Evolutionary conservation across 106 monocot species (phyloP), one percentile per base, ranked within the genome.

Genomic region (Amphibolis antarctica): DNA sequence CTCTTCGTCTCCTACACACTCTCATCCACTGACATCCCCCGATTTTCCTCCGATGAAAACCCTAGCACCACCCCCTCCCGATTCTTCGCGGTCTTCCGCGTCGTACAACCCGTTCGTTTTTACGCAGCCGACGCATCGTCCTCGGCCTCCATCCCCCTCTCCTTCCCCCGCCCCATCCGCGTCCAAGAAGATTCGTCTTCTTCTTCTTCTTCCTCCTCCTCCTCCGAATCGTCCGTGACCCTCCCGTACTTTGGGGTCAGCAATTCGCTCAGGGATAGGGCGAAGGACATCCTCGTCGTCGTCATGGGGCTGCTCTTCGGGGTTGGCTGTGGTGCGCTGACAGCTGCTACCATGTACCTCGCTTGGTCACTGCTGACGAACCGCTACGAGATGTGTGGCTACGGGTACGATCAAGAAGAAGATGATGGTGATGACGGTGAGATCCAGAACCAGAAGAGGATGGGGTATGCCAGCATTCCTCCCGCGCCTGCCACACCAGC

Each of bases 311-410:
- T 74, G 1, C 51, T 74, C 22, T 74, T 74, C 44, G 74, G 74
- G 27, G 74, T 62, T 59, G 74, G 74, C 5, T 74, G 74, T 60
- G 74, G 74, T 12, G 74, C 74, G 15, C 59, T 74, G 22, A 74
- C 67, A 1, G 59, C 74, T 5, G 74, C 74, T 30, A 74, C 67
- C 5, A 54, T 74, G 43, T 74, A 74, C 29, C 67, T 74, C 42
- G 74, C 73, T 28, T 73, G 73, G 73, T 73, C 57, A 22, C 66
- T 73, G 24, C n/a, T 66, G 66, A 59, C 27, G 45, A 59, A 73
- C 64, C 48, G 73, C 24, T 42, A 66, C 42, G 73, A 65, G 44
- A 20, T 46, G 4, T 66, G 58, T 46, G 73, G 59, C 20, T 73
- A 25, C 15, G 66, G 48, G n/a, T 73, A 30, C 26, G 28, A 56